These are phyloP conservation scores for Tolypocladium sp. DNA, from an alignment of 2,329 filamentous ascomycete genomes.

Conservation along the genomic window DNA sequence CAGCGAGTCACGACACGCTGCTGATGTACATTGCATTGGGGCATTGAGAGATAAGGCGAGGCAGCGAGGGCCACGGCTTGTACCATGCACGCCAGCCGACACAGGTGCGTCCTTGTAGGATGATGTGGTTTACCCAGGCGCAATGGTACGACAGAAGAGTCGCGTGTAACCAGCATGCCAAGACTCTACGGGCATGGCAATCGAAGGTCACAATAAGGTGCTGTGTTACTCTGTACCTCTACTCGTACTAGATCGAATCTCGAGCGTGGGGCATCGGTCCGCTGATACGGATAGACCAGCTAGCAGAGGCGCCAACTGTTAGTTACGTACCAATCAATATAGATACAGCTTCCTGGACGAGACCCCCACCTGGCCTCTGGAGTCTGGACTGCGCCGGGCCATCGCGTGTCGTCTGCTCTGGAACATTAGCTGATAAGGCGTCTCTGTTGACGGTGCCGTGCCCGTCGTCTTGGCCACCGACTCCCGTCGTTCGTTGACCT, in stretches of 20 bases:
- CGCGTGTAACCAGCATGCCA: neutral
- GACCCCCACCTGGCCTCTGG: neutral
- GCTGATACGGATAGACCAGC: neutral
- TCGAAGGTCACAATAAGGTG: neutral
- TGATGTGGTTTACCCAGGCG: neutral
- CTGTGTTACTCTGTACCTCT: no score
- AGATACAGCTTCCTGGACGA: neutral
- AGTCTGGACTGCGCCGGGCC: neutral
- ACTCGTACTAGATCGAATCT: no score
- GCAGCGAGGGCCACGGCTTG: neutral
- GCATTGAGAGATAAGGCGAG: neutral
- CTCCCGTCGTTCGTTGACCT: neutral
- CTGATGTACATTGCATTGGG: neutral
- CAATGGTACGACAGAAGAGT: neutral
- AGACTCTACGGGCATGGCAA: neutral
- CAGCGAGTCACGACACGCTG: neutral
- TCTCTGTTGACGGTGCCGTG: neutral
- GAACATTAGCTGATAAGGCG: neutral
- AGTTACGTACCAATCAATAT: no score
- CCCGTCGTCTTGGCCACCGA: neutral
- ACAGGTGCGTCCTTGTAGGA: neutral
- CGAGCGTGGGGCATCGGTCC: neutral
- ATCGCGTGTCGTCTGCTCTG: neutral
- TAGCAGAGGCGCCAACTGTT: neutral
- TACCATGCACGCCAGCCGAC: neutral